phyloP scores from a whole-genome alignment of 345 rosid genomes.

The Dovyalis caffra region DNA sequence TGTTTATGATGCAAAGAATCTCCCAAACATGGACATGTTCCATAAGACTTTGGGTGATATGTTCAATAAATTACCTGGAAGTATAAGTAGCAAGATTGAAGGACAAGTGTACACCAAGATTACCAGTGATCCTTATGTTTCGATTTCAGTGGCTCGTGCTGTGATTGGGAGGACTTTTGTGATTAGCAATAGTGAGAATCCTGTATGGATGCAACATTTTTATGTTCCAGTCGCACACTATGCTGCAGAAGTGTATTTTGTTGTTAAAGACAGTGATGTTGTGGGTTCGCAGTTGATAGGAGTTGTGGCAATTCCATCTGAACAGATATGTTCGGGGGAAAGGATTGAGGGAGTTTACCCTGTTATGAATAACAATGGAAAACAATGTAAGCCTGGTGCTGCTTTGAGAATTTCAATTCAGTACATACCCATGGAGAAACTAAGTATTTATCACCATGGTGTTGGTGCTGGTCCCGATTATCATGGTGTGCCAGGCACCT shows the following conservation, averaged over 20 bases:
- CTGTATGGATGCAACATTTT: slow-evolving; percentile 88
- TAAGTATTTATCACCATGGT: slow-evolving; percentile 66
- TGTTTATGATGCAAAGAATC: slow-evolving; percentile 65
- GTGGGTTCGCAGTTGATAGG: slow-evolving; percentile 88
- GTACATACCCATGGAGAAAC: slow-evolving; percentile 62
- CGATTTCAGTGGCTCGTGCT: slow-evolving; percentile 59
- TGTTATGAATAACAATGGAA: slow-evolving; percentile 52
- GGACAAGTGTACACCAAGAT: slow-evolving; percentile 49
- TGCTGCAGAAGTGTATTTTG: slow-evolving; percentile 81
- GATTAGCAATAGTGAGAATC: slow-evolving; percentile 77
- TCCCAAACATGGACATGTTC: slow-evolving; percentile 93
- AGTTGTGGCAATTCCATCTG: slow-evolving; percentile 72
- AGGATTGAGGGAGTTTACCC: slow-evolving; percentile 70
- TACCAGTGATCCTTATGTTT: slow-evolving; percentile 93
- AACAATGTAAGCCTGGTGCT: slow-evolving; percentile 85
- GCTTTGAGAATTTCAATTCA: slow-evolving; percentile 65
- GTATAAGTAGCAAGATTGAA: slow-evolving; percentile 45
- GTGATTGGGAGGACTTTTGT: slow-evolving; percentile 86
- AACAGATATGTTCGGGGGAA: slow-evolving; percentile 59
- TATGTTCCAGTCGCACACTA: slow-evolving; percentile 82
- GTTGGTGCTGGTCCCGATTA: slow-evolving; percentile 87
- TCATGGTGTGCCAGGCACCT: slow-evolving; percentile 87
- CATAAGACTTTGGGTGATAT: slow-evolving; percentile 78
- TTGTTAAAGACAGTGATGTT: slow-evolving; percentile 85
- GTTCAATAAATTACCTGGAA: slow-evolving; percentile 49